These are phyloP conservation scores for Talaromyces borbonicus DNA, from an alignment of 495 filamentous ascomycete species.

Conservation along the genomic window DNA sequence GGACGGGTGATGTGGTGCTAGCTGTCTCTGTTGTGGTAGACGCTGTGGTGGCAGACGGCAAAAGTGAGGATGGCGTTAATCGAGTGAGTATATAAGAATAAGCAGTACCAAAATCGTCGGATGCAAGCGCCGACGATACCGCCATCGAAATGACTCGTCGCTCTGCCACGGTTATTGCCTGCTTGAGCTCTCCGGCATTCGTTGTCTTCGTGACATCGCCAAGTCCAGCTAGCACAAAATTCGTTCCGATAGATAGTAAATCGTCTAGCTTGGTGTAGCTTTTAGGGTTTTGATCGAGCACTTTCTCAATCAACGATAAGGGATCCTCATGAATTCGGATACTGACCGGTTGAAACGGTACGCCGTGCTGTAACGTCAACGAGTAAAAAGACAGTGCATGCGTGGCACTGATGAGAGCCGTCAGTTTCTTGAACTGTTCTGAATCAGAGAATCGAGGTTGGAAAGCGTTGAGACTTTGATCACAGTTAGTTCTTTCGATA, in stretches of 20 bases:
- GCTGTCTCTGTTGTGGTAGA: background rate
- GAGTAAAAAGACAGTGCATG: constrained; percentile 83
- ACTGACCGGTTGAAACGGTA: constrained; percentile 85
- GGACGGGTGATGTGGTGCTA: constrained; percentile 20
- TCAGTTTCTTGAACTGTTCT: constrained; percentile 42
- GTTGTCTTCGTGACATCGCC: background rate
- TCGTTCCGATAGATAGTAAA: constrained; percentile 65
- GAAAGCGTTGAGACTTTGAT: constrained; percentile 58
- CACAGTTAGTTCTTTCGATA: background rate
- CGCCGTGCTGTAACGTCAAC: constrained; percentile 79
- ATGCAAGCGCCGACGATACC: constrained; percentile 72
- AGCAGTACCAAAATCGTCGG: constrained; percentile 93
- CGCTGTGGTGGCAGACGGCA: constrained; percentile 15
- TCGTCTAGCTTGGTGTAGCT: constrained; percentile 84
- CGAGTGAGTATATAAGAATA: constrained; percentile 85
- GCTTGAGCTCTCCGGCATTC: constrained; percentile 7
- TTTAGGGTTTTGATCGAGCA: constrained; percentile 77
- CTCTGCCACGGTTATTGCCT: constrained; percentile 35
- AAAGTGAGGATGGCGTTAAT: constrained; percentile 31
- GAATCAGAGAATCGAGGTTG: constrained; percentile 51
- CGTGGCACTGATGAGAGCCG: constrained; percentile 71
- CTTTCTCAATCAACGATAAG: constrained; percentile 68
- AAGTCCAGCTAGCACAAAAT: constrained; percentile 66
- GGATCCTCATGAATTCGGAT: constrained; percentile 83
- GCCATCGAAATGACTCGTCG: constrained; percentile 78